These are phyloP conservation scores for Dacryopinax spathularia DNA, from an alignment of 768 basidiomycete genomes.

Conservation along the genomic window DNA sequence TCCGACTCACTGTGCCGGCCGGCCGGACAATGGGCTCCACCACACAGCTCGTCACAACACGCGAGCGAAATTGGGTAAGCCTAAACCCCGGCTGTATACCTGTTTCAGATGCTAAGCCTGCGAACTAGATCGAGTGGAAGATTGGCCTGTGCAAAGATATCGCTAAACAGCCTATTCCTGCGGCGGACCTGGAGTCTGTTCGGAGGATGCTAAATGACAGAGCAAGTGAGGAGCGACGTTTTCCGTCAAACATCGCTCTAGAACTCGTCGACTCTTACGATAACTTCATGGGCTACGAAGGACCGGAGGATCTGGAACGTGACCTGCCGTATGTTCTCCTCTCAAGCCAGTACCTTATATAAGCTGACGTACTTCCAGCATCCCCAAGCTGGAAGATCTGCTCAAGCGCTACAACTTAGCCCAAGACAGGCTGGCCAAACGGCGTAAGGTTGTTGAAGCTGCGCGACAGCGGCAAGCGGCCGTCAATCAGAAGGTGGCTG, in stretches of 20 bases:
- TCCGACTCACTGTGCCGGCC: conserved; percentile 63
- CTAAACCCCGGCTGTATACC: neutral
- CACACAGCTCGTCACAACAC: conserved; percentile 51
- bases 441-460: neutral
- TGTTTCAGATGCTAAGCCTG: neutral
- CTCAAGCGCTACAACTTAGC: neutral
- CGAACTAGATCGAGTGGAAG: conserved; percentile 58
- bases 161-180: conserved; percentile 53
- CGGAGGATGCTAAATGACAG: conserved; percentile 35
- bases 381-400: neutral
- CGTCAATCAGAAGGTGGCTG: neutral
- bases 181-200: conserved; percentile 41
- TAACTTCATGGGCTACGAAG: conserved; percentile 67
- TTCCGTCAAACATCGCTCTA: conserved; percentile 51
- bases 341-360: neutral
- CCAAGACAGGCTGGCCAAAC: neutral
- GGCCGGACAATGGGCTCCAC: conserved; percentile 67
- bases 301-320: conserved; percentile 44
- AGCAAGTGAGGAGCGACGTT: conserved; percentile 44
- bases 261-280: conserved; percentile 53
- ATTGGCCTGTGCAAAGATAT: conserved; percentile 67
- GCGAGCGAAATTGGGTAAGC: conserved; percentile 73
- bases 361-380: neutral
- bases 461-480: neutral
- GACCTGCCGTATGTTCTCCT: conserved; percentile 46